Conservation (phyloP, 768 basidiomycete species). For the Dictyophora rubrovolvata region DNA sequence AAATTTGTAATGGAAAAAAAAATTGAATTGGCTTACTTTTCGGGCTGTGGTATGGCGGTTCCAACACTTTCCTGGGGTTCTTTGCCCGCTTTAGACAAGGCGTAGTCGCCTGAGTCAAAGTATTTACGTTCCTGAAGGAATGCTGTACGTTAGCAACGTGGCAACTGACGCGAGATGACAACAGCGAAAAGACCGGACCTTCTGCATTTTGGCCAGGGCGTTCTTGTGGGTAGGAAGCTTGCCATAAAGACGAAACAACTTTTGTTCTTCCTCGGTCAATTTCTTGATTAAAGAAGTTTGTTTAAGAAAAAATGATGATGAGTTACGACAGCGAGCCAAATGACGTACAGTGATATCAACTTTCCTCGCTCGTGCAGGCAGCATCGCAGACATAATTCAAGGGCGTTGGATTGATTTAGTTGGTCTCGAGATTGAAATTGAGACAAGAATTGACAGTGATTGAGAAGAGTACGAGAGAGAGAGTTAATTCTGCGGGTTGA, state of each 20-base stretch:
- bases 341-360: slow-evolving; percentile 81
- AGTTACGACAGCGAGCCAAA: slow-evolving; percentile 11
- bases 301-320: neutral
- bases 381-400: slow-evolving; percentile 35
- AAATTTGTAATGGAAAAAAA: slow-evolving; percentile 3
- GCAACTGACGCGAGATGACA: neutral
- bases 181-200: slow-evolving; percentile 38
- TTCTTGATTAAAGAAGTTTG: slow-evolving; percentile 34
- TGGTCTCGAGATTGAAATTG: slow-evolving; percentile 11
- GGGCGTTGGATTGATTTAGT: slow-evolving; percentile 8
- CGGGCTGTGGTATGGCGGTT: slow-evolving; percentile 95
- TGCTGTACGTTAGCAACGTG: neutral
- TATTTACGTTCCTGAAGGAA: slow-evolving; percentile 84
- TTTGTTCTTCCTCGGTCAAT: slow-evolving; percentile 81
- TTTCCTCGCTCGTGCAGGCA: slow-evolving; percentile 78
- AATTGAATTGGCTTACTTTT: slow-evolving; percentile 54
- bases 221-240: slow-evolving; percentile 93
- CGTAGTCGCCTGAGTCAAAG: slow-evolving; percentile 99
- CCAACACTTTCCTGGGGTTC: slow-evolving; percentile 84
- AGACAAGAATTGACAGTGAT: slow-evolving; percentile 10
- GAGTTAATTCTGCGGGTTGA: too few species aligned
- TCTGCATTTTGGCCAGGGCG: slow-evolving; percentile 88
- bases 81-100: slow-evolving; percentile 89
- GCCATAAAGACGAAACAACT: slow-evolving; percentile 90
- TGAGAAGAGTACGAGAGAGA: slow-evolving; percentile 16